These are phyloP conservation scores for Termitomyces sp. DNA, from an alignment of 768 basidiomycete genomes.

Conservation along the genomic window DNA sequence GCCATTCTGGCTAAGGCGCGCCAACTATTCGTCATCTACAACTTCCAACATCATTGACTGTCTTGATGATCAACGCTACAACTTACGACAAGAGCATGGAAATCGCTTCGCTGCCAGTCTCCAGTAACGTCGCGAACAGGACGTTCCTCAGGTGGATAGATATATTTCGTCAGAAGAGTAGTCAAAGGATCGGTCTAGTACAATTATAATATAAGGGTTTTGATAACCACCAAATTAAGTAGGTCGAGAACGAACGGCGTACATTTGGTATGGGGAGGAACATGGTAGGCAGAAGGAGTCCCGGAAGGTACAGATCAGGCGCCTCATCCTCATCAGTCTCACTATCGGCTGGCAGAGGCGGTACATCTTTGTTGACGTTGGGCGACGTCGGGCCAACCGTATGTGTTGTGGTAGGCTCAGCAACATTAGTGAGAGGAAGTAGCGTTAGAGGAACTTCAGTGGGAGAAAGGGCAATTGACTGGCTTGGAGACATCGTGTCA, in stretches of 20 bases:
- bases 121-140: slow-evolving; percentile 70
- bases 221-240: slow-evolving; percentile 60
- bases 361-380: slow-evolving; percentile 53
- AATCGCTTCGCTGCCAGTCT: slow-evolving; percentile 67
- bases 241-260: slow-evolving; percentile 47
- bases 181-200: slow-evolving; percentile 80
- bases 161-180: slow-evolving; percentile 79
- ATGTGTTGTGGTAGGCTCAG: slow-evolving; percentile 14
- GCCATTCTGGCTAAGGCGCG: slow-evolving; percentile 81
- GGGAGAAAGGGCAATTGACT: slow-evolving; percentile 22
- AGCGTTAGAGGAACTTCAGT: slow-evolving; percentile 40
- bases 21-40: slow-evolving; percentile 87
- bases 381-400: slow-evolving; percentile 23
- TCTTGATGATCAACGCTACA: slow-evolving; percentile 12
- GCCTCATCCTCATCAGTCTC: slow-evolving; percentile 46
- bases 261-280: slow-evolving; percentile 90
- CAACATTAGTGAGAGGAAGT: slow-evolving; percentile 19
- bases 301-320: slow-evolving; percentile 61
- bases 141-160: slow-evolving; percentile 68
- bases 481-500: slow-evolving; percentile 17
- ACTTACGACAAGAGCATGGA: slow-evolving; percentile 79
- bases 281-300: slow-evolving; percentile 68
- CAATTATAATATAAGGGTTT: slow-evolving; percentile 39
- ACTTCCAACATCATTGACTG: slow-evolving; percentile 14
- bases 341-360: slow-evolving; percentile 38